Evolutionary conservation across 768 basidiomycete species (phyloP).

Genomic region (Botryobasidium botryosum): DNA sequence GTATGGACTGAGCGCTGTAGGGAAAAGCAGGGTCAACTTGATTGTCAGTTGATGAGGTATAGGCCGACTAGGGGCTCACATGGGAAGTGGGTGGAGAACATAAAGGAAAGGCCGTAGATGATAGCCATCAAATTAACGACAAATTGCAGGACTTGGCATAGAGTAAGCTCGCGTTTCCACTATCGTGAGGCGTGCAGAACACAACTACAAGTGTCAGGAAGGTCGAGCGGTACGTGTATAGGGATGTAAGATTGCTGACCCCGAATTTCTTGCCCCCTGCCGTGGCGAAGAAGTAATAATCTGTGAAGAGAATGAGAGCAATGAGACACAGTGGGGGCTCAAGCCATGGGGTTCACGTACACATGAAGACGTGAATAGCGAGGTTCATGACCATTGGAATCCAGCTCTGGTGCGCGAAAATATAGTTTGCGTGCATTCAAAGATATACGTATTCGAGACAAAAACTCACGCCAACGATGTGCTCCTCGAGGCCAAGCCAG

Average conservation of each 20-base stretch:
- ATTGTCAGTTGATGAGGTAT: no score
- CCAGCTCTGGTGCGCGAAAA: constrained; percentile 71
- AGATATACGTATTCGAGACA: constrained; percentile 3
- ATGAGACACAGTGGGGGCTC: no score
- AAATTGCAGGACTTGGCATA: not conserved
- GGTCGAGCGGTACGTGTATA: constrained; percentile 20
- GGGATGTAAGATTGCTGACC: constrained; percentile 98
- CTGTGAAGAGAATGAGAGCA: constrained; percentile 23
- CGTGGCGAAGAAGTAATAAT: constrained; percentile 98
- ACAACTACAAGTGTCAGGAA: not conserved
- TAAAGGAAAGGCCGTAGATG: not conserved
- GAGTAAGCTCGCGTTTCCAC: not conserved
- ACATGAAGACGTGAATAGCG: constrained; percentile 93
- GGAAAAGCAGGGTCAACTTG: no score
- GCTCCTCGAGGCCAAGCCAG: constrained; percentile 85
- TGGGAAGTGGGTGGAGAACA: no score
- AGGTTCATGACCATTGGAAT: constrained; percentile 84
- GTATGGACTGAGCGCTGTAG: no score
- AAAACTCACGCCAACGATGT: constrained; percentile 73
- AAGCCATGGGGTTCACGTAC: constrained; percentile 48
- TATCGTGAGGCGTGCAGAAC: no score
- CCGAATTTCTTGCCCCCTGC: constrained; percentile 94
- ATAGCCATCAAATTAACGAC: not conserved
- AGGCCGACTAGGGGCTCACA: no score
- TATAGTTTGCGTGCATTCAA: not conserved